Conservation (phyloP, 2,329 filamentous ascomycete genomes). For the Epichloe glyceriae region DNA sequence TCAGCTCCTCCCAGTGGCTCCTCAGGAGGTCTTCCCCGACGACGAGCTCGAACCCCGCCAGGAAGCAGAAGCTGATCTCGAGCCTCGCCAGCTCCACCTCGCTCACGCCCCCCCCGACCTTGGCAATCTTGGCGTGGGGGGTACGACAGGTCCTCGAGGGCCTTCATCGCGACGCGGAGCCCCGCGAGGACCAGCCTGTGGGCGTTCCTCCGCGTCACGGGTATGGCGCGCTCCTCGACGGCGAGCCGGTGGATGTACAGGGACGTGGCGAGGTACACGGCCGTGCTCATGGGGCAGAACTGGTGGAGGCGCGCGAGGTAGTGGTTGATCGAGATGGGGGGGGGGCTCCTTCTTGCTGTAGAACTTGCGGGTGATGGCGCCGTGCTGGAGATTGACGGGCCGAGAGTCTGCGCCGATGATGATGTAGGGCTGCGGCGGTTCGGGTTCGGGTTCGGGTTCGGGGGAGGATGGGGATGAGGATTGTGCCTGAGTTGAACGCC, state of each 20-base stretch:
- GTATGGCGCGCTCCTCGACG: conserved; percentile 63
- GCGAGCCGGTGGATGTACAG: conserved; percentile 77
- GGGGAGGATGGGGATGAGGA: not conserved
- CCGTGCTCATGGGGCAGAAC: conserved; percentile 88
- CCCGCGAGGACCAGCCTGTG: conserved; percentile 78
- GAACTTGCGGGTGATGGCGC: conserved; percentile 81
- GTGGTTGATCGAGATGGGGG: conserved; percentile 63
- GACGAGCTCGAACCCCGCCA: conserved; percentile 74
- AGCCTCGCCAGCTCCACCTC: conserved; percentile 68
- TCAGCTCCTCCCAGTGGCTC: conserved; percentile 21
- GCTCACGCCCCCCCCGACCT: conserved; percentile 80
- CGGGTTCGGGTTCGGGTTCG: not conserved
- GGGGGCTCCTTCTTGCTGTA: conserved; percentile 79
- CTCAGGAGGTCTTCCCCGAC: conserved; percentile 23
- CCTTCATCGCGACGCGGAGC: conserved; percentile 82
- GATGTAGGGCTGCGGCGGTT: conserved; percentile 36
- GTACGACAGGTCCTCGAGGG: conserved; percentile 84
- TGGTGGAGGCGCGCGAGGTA: conserved; percentile 79
- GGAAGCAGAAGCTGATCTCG: conserved; percentile 80
- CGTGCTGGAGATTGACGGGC: conserved; percentile 64
- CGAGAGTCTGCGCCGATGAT: conserved; percentile 58
- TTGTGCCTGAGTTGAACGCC: conserved; percentile 38
- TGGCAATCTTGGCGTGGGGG: conserved; percentile 72
- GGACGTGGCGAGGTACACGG: conserved; percentile 81
- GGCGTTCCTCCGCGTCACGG: conserved; percentile 70